Evolutionary conservation across 2,329 filamentous ascomycete genomes (phyloP), one percentile per base, ranked within the genome.

Genomic region (Teratosphaeria zuluensis): DNA sequence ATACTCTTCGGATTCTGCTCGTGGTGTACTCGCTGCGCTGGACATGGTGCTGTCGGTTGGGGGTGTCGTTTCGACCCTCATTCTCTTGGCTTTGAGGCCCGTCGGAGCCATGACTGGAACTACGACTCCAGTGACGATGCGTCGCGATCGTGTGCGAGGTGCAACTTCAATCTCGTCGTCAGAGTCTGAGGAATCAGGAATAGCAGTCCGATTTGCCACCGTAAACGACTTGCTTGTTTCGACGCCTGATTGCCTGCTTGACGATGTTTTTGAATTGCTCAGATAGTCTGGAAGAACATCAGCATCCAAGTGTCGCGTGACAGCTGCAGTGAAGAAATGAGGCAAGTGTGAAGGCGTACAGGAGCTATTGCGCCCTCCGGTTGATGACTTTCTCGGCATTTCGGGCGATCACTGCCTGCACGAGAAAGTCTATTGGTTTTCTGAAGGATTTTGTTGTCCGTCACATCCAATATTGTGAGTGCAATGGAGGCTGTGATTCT

Each of bases 1-100:
- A 65, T 80, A 81, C 19, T 78, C 80, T 42, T 76, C 75, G 11
- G 75, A 80, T 5, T 75, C 74, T 57, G 76, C 76, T 56, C 76
- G 64, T 9, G 68, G 64, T 42, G 62, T 66, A 54, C 63, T 64
- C 19, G 61, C 61, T 28, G 61, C 53, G 4, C 68, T 67, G 3
- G 65, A 64, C 11, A 62, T 35, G 24, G 53, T 58, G 9, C 54
- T 59, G 35, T 62, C 58, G 19, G 57, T 58, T 3, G 57, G 61
- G 19, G 61, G 58, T 33, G 51, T 24, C 16, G 55, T 53, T 19
- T 54, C 46, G 21, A 21, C 53, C n/a, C 53, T 57, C 19, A 21
- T 14, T 11, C 48, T 32, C 3, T 12, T 14, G 53, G 61, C 59
- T 35, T 48, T 55, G 2, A 21, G n/a, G 16, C 16, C 42, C 7